phyloP scores from a whole-genome alignment of 1,284 basidiomycete genomes.

The Ceratobasidium sp. region DNA sequence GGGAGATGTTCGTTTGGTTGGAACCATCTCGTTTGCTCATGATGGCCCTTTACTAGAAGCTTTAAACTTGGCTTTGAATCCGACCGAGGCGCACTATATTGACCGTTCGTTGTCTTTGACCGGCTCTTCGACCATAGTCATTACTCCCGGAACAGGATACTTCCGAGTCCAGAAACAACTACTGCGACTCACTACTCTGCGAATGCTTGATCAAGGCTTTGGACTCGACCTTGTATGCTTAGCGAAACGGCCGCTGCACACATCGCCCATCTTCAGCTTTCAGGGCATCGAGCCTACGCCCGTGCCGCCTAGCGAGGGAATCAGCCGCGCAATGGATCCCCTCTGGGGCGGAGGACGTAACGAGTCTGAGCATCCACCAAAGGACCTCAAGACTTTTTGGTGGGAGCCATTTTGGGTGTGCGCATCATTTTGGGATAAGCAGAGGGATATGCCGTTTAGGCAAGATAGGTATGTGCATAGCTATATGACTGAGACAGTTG shows the following conservation, averaged over 20 bases:
- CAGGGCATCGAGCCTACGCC: conserved; percentile 60
- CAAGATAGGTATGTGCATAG: conserved; percentile 68
- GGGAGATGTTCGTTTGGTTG: conserved; percentile 71
- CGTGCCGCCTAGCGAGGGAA: conserved; percentile 57
- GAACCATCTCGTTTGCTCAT: conserved; percentile 83
- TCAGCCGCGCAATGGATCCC: conserved; percentile 67
- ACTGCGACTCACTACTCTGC: conserved; percentile 88
- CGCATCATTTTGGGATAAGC: conserved; percentile 81
- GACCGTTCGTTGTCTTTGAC: conserved; percentile 95
- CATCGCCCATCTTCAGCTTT: conserved; percentile 88
- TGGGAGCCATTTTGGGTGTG: conserved; percentile 88
- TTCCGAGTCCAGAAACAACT: conserved; percentile 92
- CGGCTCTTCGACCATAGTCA: conserved; percentile 81
- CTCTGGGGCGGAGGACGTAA: conserved; percentile 78
- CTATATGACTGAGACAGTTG: background rate
- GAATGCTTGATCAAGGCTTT: conserved; percentile 95
- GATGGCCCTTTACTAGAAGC: conserved; percentile 96
- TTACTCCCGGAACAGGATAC: conserved; percentile 94
- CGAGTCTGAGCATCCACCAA: conserved; percentile 46
- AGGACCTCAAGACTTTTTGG: conserved; percentile 68
- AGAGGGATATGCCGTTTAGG: conserved; percentile 86
- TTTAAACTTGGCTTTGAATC: conserved; percentile 90
- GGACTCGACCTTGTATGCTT: conserved; percentile 89
- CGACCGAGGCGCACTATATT: conserved; percentile 93
- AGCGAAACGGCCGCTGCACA: conserved; percentile 91